Base-by-base conservation (phyloP, 805 yeast species). In the Candida manassasensis region DNA sequence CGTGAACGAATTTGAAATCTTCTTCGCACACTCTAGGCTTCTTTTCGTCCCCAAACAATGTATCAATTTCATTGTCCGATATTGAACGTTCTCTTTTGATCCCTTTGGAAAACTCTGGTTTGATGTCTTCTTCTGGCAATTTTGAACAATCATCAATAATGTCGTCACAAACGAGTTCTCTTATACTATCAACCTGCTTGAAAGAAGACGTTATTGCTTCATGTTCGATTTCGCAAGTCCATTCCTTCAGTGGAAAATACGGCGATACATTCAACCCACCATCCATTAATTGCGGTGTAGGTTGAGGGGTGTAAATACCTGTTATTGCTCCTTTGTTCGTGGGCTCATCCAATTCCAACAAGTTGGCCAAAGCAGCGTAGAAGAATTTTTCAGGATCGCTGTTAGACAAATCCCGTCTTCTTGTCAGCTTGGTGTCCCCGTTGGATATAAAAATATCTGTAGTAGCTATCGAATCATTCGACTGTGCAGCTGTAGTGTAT, bases 351-450 rank as follows among this genome's bases (percentile, higher is more conserved):
- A 75, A 46, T 27, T 69, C 74, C 40, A 75, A 56, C 24, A 71
- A 55, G 48, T 75, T 75, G 6, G 76, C 67, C 36, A 76, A 56
- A 2, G 78, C 69, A 0, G 77, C 71, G 31, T 67, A 59, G 44
- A 75, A 70, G 49, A 71, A 76, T 35, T 58, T 55, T 29, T 68
- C 65, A 0, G 79, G 74, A 46, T 75, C 74, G 15, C 52, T 40
- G 34, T 52, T 52, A 2, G 71, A 68, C 28, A 75, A 57, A 34
- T 69, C 75, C 29, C 75, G 59, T 36, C 81, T 55, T 40, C 57
- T 66, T 30, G 59, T 60, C 41, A 72, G 55, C 40, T 67, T 68
- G 10, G 61, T 50, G 44, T 73, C 79, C 15, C 57, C 51, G 17
- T 47, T 40, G 19, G 52, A 52, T 30, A 47, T 45, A 40, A 54